phyloP scores from a whole-genome alignment of 2,329 filamentous ascomycete species.

The Colletotrichum endophyticum region DNA sequence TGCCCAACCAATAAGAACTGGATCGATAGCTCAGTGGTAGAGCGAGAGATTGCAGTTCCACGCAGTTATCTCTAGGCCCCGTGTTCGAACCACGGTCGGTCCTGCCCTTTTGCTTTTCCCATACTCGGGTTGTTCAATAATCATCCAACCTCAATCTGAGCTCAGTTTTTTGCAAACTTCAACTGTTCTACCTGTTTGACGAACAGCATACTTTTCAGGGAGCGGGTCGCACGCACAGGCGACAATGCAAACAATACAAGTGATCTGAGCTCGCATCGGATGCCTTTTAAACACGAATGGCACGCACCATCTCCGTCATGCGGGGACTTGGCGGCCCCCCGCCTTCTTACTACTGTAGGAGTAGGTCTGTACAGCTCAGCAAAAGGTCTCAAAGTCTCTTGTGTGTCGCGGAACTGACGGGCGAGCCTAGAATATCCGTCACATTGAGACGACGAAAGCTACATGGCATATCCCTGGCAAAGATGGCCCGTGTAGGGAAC shows the following conservation, averaged over 20 bases:
- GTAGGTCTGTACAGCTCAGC: neutral
- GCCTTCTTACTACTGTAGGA: neutral
- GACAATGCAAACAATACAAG: neutral
- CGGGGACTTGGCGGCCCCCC: slow-evolving; percentile 4
- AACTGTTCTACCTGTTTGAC: neutral
- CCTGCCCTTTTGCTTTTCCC: neutral
- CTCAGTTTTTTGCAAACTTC: neutral
- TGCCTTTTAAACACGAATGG: neutral
- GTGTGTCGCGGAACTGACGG: neutral
- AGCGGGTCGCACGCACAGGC: neutral
- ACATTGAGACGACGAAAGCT: neutral
- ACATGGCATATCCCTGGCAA: neutral
- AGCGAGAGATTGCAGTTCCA: slow-evolving; percentile 18
- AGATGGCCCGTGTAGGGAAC: neutral
- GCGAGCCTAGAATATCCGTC: neutral
- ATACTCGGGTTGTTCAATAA: no score
- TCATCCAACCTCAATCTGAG: no score
- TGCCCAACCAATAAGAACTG: neutral
- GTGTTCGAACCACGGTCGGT: slow-evolving; percentile 21
- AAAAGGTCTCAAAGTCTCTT: neutral
- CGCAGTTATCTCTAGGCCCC: slow-evolving; percentile 21
- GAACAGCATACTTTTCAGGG: neutral
- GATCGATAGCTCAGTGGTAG: slow-evolving; percentile 23
- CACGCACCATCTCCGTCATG: neutral
- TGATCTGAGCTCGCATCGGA: neutral